These are phyloP conservation scores for Pyrenophora graminea DNA, from an alignment of 2,329 filamentous ascomycete species.

Conservation along the genomic window DNA sequence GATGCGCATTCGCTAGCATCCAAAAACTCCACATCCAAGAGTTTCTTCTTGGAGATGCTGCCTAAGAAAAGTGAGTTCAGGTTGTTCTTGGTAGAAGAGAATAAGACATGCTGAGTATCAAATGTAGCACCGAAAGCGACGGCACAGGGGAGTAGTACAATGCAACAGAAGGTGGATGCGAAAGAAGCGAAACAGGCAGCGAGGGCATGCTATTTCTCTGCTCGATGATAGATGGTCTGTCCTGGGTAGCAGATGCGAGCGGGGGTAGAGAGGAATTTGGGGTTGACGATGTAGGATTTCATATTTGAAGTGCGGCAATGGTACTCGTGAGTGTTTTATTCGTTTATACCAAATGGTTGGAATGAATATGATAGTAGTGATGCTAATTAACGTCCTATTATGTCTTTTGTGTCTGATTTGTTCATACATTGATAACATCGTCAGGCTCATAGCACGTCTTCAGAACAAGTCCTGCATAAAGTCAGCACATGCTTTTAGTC, in stretches of 20 bases:
- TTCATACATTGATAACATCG: neutral
- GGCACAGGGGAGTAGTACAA: neutral
- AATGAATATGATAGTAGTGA: no score
- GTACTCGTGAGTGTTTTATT: no score
- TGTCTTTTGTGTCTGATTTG: no score
- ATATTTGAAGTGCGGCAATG: neutral
- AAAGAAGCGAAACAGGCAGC: conserved; percentile 15
- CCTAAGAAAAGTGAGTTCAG: conserved; percentile 15
- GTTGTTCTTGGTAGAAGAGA: neutral
- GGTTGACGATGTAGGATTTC: neutral
- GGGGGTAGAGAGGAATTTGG: neutral
- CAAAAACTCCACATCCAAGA: conserved; percentile 22
- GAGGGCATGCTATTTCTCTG: conserved; percentile 12
- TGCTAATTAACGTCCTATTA: no score
- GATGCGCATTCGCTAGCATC: conserved; percentile 15
- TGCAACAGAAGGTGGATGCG: conserved; percentile 2
- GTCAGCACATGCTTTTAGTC: neutral
- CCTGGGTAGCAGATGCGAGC: no score
- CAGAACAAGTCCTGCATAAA: conserved; percentile 18
- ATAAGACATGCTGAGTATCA: neutral
- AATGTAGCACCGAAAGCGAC: neutral
- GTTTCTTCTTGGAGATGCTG: conserved; percentile 18
- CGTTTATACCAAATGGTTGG: no score
- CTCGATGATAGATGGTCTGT: neutral
- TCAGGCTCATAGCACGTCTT: neutral